These are phyloP conservation scores for Aspergillus candidus DNA, from an alignment of 2,329 filamentous ascomycete species.

Conservation along the genomic window DNA sequence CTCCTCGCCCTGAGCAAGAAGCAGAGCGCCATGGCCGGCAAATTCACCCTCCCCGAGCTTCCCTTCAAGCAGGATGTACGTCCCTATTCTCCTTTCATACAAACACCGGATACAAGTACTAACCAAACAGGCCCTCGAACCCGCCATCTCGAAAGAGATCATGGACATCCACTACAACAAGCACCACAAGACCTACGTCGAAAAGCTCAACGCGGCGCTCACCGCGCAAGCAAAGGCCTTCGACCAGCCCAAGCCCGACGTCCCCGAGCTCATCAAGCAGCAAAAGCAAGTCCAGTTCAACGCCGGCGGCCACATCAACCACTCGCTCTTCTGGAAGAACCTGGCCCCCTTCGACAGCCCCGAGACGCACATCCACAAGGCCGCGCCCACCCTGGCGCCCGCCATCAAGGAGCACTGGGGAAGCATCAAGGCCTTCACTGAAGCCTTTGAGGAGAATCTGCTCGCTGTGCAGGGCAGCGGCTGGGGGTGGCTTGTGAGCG, in stretches of 20 bases:
- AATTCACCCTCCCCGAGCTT: constrained; percentile 58
- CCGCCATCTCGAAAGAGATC: constrained; percentile 72
- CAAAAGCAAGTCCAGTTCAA: constrained; percentile 75
- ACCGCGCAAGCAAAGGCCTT: constrained; percentile 58
- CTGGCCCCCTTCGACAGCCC: constrained; percentile 56
- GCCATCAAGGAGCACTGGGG: constrained; percentile 64
- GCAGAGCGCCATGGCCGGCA: constrained; percentile 18
- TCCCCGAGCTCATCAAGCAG: constrained; percentile 60
- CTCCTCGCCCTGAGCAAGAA: not conserved
- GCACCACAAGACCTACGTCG: constrained; percentile 91
- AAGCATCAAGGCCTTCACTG: constrained; percentile 59
- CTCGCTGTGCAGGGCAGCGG: constrained; percentile 74
- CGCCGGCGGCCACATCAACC: constrained; percentile 88
- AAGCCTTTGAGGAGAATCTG: constrained; percentile 59
- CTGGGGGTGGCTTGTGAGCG: constrained; percentile 80
- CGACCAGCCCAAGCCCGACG: constrained; percentile 49
- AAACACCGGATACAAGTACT: not conserved
- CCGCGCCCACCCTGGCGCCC: constrained; percentile 51
- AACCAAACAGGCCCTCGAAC: constrained; percentile 76
- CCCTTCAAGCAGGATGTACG: constrained; percentile 66
- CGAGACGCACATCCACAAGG: constrained; percentile 51
- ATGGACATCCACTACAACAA: constrained; percentile 94
- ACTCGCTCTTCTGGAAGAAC: constrained; percentile 88
- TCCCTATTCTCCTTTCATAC: constrained; percentile 8
- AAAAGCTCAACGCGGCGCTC: constrained; percentile 72